Base-by-base conservation (phyloP, 306 rosid genomes). In the Casuarina glauca region DNA sequence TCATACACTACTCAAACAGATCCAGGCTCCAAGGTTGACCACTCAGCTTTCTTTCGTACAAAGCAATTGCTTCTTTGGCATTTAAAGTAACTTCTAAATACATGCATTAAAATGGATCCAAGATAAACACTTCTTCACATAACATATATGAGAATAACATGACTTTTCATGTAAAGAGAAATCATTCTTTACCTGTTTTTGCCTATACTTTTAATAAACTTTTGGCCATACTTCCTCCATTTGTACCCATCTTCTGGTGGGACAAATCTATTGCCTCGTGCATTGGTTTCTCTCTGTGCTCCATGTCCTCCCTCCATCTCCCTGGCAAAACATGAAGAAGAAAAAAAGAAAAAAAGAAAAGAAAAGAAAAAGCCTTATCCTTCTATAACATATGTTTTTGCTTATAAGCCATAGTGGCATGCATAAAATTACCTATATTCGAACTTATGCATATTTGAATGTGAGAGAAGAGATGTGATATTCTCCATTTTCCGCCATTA, bases 1-100 rank as follows among this genome's bases (percentile, higher is more conserved):
- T 67, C 48, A 42, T 67, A 67, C 13, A 67, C 71, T n/a, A 67
- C 36, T 67, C 48, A 26, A 7, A 67, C 13, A n/a, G n/a, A 16
- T 17, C 20, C 26, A 15, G 71, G 50, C 6, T 67, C 50, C 12
- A 50, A 67, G 35, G 71, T 41, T 4, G 71, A 67, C 71, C 71
- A 67, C 20, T 67, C 71, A 41, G 35, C 71, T 67, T 3, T 67
- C 71, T 67, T 67, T 26, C 42, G 17, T 11, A 35, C 71, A 67
- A 13, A 1, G 17, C 71, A 67, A 42, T 8, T 67, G 49, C 71
- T 67, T n/a, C 71, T 67, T 7, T 42, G 71, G 71, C 71, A 67
- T 35, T 67, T 67, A 50, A 67, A 67, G 42, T 67, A 67, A 17
- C 71, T 67, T 67, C 71, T 67, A 35, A 63, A 17, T 44, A 57